phyloP scores from a whole-genome alignment of 2,329 filamentous ascomycete genomes.

The Ophiostoma piceae region DNA sequence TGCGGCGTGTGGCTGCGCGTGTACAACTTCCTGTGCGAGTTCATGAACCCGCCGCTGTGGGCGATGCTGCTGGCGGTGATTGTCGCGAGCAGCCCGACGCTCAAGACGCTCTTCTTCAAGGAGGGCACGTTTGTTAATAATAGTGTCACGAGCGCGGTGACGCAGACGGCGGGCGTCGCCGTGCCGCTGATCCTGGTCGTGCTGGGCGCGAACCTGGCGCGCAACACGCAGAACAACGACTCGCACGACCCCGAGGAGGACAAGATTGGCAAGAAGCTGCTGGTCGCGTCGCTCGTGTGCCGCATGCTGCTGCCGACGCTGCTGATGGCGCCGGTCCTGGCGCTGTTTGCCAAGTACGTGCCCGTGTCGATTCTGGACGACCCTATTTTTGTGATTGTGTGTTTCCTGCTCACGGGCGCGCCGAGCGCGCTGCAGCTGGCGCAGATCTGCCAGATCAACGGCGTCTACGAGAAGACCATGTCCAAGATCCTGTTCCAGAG shows the following conservation, averaged over 20 bases:
- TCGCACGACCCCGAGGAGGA: constrained; percentile 65
- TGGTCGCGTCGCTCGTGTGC: constrained; percentile 78
- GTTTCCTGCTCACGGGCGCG: constrained; percentile 90
- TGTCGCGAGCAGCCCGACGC: constrained; percentile 76
- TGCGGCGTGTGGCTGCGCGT: constrained; percentile 38
- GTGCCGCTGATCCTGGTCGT: constrained; percentile 95
- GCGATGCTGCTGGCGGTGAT: constrained; percentile 90
- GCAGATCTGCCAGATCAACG: constrained; percentile 98
- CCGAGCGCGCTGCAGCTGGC: constrained; percentile 90
- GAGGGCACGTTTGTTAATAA: constrained; percentile 87
- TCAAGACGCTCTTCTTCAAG: constrained; percentile 83
- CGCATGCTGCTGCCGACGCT: constrained; percentile 90
- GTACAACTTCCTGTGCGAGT: constrained; percentile 69
- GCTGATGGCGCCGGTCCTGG: constrained; percentile 86
- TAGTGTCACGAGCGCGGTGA: constrained; percentile 82
- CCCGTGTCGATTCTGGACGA: constrained; percentile 93
- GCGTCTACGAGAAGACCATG: constrained; percentile 93
- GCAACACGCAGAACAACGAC: constrained; percentile 74
- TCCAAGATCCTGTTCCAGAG: constrained; percentile 89
- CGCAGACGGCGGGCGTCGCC: constrained; percentile 81
- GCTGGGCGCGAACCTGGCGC: constrained; percentile 86
- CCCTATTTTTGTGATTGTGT: constrained; percentile 96
- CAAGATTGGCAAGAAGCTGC: constrained; percentile 64
- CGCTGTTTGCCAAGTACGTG: constrained; percentile 80
- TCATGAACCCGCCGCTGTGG: constrained; percentile 98